Base-by-base conservation (phyloP, 2,329 filamentous ascomycete species). In the Penicillium occitanis region DNA sequence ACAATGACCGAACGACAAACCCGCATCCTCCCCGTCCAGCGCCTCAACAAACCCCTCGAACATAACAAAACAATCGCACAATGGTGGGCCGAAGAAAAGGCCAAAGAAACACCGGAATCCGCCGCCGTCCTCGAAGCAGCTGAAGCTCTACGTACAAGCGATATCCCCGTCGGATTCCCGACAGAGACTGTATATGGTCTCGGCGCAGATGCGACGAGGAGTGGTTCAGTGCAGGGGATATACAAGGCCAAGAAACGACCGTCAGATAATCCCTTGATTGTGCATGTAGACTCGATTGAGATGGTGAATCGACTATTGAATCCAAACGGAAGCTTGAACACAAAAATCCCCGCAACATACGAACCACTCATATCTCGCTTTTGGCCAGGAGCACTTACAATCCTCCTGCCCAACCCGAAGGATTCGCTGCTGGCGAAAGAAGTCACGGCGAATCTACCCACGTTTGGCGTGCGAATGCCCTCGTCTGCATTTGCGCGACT, bases 121-220 rank as follows among this genome's bases (percentile, higher is more conserved):
- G 77, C 81, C 42, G 79, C 83, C 65, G 83, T 96, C 44, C 79
- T 82, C 66, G 81, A 87, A 64, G 92, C 92, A 0, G 92, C 91
- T 2, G 75, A 83, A 13, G 84, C 88, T 69, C 82, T 97, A 42
- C 85, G 83, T 61, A 83, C 83, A 19, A 88, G 85, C 61, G 85
- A 91, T 74, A 85, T 85, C 3, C 95, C 95, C 4, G 92, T 99
- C 58, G 95, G 92, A 1, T 99, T 99, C 75, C 95, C 95, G 0
- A 99, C 95, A 0, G 95, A 99, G 80, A 99, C 95, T 0, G 95
- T 99, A 0, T 99, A 99, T 76, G 95, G 95, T 0, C 85, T 99
- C 7, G 95, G 93, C n/a, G 95, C 95, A 14, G 95, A 98, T 80
- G 95, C 95, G 11, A 98, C 93, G 30, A 87, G 92, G 72, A 92